These are phyloP conservation scores for Buddleja alternifolia DNA, from an alignment of 257 asterid species.

Conservation along the genomic window DNA sequence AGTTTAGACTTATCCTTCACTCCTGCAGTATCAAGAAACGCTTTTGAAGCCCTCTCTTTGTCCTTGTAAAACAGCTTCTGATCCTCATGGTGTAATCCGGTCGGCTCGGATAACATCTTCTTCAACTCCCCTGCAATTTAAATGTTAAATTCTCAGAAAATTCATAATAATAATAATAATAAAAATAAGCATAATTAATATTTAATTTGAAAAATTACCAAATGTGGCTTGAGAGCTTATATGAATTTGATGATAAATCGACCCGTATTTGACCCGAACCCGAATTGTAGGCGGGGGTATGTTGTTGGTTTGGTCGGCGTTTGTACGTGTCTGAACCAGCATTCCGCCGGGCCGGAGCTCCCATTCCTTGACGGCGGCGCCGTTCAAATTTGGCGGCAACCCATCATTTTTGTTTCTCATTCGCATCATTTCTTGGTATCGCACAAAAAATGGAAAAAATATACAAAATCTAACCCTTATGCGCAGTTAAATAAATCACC, in stretches of 20 bases:
- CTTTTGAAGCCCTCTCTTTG: constrained; percentile 75
- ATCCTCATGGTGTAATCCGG: constrained; percentile 87
- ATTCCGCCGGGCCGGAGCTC: constrained; percentile 93
- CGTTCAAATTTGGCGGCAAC: constrained; percentile 39
- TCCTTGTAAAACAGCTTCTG: constrained; percentile 84
- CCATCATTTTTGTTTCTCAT: constrained; percentile 51
- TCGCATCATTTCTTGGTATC: constrained; percentile 54
- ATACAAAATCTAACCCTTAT: too few relatives aligned
- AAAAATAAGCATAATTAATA: too few relatives aligned
- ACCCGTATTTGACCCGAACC: constrained; percentile 79
- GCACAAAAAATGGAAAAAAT: too few relatives aligned
- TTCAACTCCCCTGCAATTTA: constrained; percentile 71
- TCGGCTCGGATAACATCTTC: constrained; percentile 82
- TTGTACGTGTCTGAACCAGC: constrained; percentile 84
- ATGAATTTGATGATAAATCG: constrained; percentile 67
- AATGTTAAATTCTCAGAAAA: not conserved
- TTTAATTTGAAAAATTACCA: constrained; percentile 44
- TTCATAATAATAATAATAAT: too few relatives aligned
- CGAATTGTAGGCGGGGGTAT: constrained; percentile 79
- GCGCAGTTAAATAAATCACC: not conserved
- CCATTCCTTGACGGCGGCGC: constrained; percentile 48
- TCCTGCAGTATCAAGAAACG: constrained; percentile 69
- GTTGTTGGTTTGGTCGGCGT: constrained; percentile 50
- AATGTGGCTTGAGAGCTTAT: constrained; percentile 81
- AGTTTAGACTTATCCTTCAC: constrained; percentile 86